Evolutionary conservation across 495 filamentous ascomycete species (phyloP), one percentile per base, ranked within the genome.

Genomic region (Chaetomium fimeti): DNA sequence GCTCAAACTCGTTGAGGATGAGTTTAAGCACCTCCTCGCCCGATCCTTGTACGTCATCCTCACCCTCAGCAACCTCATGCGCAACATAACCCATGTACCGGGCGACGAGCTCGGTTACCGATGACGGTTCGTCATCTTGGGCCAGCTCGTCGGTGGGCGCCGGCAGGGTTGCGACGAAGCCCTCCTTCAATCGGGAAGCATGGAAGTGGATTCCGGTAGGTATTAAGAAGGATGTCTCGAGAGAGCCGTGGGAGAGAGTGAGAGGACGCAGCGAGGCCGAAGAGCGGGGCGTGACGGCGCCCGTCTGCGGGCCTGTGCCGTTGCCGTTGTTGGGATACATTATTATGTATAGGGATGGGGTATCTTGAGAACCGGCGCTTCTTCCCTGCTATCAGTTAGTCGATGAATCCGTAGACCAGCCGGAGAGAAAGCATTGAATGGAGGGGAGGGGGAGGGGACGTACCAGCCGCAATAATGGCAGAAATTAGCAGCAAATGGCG

Each of bases 61-160:
- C 94, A 16, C 91, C 93, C 64, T 92, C 89, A 22, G 93, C 88
- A 3, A 97, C 88, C 76, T 97, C 90, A 60, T 83, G 76, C 61
- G 92, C 91, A 45, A 96, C 84, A 77, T 91, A 90, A 60, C 91
- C 92, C 70, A 98, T 88, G 72, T 93, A 98, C 62, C 94, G 85
- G 48, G 91, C 91, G 7, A 98, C 91, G 32, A 98, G 84, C 78
- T 98, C 94, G 18, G 89, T 76, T 16, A 90, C 84, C 11, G 94
- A 98, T 0, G 94, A 98, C 6, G 94, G 94, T 81, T 98, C 94
- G 68, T 98, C 94, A 77, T 98, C 94, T 72, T 93, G 90, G 47
- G 95, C 94, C 67, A 98, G 85, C 79, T 98, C 94, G 75, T 98
- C 94, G 69, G 94, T 98, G 32, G 94, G 89, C 55, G 87, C 80